Conservation (phyloP, 139 green algal species). For the Asterochloris sp. region DNA sequence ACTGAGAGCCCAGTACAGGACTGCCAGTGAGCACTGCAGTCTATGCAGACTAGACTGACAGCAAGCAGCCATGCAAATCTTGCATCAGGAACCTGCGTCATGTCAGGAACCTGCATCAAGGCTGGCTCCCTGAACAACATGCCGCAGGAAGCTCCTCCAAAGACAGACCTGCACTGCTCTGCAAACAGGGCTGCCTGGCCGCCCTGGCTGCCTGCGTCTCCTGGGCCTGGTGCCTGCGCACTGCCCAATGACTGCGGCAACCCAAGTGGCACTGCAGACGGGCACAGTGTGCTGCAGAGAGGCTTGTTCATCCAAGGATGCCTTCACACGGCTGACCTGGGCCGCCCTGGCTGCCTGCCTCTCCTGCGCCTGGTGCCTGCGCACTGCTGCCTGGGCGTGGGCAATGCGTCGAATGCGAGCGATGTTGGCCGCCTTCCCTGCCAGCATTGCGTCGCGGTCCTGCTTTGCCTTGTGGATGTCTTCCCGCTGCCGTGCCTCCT, state of each 20-base stretch:
- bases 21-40: background rate
- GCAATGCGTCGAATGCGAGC: slow-evolving; percentile 35
- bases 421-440: slow-evolving; percentile 56
- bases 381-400: slow-evolving; percentile 8
- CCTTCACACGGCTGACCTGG: background rate
- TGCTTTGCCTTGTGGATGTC: slow-evolving; percentile 44
- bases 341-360: background rate
- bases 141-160: background rate
- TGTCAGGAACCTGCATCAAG: background rate
- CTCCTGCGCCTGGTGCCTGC: background rate
- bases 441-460: slow-evolving; percentile 42
- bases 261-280: background rate
- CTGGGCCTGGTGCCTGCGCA: background rate
- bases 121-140: background rate
- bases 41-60: background rate
- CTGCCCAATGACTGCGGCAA: background rate
- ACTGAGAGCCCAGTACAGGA: background rate
- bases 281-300: background rate
- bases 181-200: background rate
- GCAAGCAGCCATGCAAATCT: background rate
- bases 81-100: background rate
- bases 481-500: slow-evolving; percentile 49
- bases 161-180: background rate
- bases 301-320: background rate
- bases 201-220: background rate